Percentiles rank a stretch among this genome's conserved stretches.
Evolutionary conservation across 2,329 filamentous ascomycete genomes (phyloP).

Genomic region (Thermomyces lanuginosus): DNA sequence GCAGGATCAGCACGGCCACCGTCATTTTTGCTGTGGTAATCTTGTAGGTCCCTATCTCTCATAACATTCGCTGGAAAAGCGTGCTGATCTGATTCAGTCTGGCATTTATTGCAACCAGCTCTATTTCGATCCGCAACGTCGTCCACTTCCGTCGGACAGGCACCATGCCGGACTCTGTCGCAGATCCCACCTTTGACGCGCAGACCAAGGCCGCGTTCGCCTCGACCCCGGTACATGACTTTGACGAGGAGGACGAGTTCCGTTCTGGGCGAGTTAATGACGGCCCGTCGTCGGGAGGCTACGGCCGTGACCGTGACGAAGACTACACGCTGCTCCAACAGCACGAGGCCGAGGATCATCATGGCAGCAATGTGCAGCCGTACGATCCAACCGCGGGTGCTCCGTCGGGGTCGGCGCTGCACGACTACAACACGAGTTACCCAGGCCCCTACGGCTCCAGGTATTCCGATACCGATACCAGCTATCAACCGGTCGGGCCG

Average conservation of each 20-base stretch:
- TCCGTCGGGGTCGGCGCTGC: slow-evolving; percentile 17
- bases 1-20: slow-evolving; percentile 39
- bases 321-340: slow-evolving; percentile 38
- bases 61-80: neutral
- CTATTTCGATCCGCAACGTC: slow-evolving; percentile 39
- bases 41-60: slow-evolving; percentile 28
- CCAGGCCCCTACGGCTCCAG: slow-evolving; percentile 24
- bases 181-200: slow-evolving; percentile 33
- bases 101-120: slow-evolving; percentile 37
- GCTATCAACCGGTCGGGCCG: slow-evolving; percentile 11
- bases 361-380: slow-evolving; percentile 20
- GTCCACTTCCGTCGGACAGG: slow-evolving; percentile 42
- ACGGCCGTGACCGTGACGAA: slow-evolving; percentile 28
- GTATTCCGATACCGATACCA: slow-evolving; percentile 10
- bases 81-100: slow-evolving; percentile 22
- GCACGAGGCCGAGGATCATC: slow-evolving; percentile 28
- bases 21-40: slow-evolving; percentile 41
- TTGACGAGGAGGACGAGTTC: slow-evolving; percentile 31
- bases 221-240: slow-evolving; percentile 30
- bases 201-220: slow-evolving; percentile 33
- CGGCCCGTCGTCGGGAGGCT: slow-evolving; percentile 27
- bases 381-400: slow-evolving; percentile 23
- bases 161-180: slow-evolving; percentile 32
- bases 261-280: slow-evolving; percentile 21
- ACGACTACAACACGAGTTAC: slow-evolving; percentile 29